These are phyloP conservation scores for Tricholomella constricta DNA, from an alignment of 768 basidiomycete species.

Conservation along the genomic window DNA sequence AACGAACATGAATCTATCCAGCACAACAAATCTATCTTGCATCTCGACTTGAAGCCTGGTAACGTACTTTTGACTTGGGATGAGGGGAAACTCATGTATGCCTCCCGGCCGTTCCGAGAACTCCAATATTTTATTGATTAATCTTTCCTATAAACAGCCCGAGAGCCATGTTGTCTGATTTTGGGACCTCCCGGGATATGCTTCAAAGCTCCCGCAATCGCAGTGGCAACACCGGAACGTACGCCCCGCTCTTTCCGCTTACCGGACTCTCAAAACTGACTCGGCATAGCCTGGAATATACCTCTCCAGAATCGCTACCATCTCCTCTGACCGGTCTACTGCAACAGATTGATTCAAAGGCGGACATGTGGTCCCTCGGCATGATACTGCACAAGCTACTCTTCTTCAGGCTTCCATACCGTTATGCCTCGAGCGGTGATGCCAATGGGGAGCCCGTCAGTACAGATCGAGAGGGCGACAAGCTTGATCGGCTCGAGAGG, in stretches of 20 bases:
- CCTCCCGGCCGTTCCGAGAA: too few species aligned
- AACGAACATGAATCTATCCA: constrained; percentile 31
- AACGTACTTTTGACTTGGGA: constrained; percentile 94
- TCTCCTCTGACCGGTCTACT: constrained; percentile 65
- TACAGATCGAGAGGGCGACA: constrained; percentile 52
- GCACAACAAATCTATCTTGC: constrained; percentile 85
- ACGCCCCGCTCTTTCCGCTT: constrained; percentile 30
- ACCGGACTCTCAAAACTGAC: background rate
- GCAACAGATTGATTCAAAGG: constrained; percentile 77
- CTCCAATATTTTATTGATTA: background rate
- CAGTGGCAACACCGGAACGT: constrained; percentile 96
- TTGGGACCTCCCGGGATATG: constrained; percentile 94
- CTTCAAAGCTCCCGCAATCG: constrained; percentile 65
- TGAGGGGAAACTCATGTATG: constrained; percentile 79
- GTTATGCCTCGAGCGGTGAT: constrained; percentile 64
- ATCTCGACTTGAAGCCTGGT: constrained; percentile 92
- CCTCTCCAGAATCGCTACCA: constrained; percentile 85
- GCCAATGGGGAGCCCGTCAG: constrained; percentile 44
- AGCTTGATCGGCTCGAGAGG: constrained; percentile 67
- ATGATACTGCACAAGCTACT: constrained; percentile 94
- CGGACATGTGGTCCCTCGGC: constrained; percentile 97
- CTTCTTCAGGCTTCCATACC: constrained; percentile 89
- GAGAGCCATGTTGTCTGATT: constrained; percentile 93
- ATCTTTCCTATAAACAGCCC: constrained; percentile 51
- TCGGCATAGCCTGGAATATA: constrained; percentile 70